Evolutionary conservation across 768 basidiomycete species (phyloP).

Genomic region (Mrakia hoshinonis): DNA sequence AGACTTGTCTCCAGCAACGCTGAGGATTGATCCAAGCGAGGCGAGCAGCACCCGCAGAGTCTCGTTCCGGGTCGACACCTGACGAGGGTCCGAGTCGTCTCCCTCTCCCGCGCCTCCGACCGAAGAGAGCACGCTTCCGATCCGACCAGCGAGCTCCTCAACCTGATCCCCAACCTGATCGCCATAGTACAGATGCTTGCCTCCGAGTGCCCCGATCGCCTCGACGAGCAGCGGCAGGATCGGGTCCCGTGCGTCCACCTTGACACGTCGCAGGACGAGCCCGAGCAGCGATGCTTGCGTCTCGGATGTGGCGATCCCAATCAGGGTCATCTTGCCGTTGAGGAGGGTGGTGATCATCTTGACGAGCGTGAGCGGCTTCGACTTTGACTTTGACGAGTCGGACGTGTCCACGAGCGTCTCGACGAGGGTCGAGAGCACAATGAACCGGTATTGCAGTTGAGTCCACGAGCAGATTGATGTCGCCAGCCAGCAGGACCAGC

Average conservation of each 20-base stretch:
- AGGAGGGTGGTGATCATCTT: conserved; percentile 77
- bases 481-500: conserved; percentile 75
- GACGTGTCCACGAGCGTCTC: conserved; percentile 57
- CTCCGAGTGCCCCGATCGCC: conserved; percentile 70
- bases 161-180: conserved; percentile 92
- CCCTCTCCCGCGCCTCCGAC: neutral
- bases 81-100: neutral
- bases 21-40: neutral
- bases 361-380: conserved; percentile 52
- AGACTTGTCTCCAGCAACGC: neutral
- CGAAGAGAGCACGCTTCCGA: conserved; percentile 44
- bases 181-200: conserved; percentile 81
- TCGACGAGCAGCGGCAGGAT: conserved; percentile 61
- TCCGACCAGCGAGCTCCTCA: conserved; percentile 66
- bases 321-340: conserved; percentile 64
- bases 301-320: conserved; percentile 86
- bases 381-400: conserved; percentile 23
- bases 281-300: conserved; percentile 69
- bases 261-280: conserved; percentile 61
- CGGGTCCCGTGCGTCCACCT: conserved; percentile 54
- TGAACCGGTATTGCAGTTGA: conserved; percentile 87
- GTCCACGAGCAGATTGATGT: conserved; percentile 74
- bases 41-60: conserved; percentile 11
- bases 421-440: conserved; percentile 73
- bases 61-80: neutral